Percentiles rank a stretch among this genome's conserved stretches.
Evolutionary conservation across 768 basidiomycete genomes (phyloP).

Genomic region (Boletus eberwhitei): DNA sequence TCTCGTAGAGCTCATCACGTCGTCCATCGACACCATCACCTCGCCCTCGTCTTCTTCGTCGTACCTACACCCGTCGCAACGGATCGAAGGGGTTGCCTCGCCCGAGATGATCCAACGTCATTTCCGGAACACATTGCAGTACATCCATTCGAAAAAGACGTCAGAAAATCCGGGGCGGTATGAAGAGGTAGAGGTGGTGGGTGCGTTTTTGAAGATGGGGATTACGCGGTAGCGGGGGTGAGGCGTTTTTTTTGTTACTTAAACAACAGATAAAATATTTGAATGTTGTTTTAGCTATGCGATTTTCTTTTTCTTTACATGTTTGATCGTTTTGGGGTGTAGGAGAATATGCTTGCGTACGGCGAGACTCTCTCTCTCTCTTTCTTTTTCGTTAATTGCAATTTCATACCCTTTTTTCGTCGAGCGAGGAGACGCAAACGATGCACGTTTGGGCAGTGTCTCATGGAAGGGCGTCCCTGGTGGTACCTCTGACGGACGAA

Average conservation of each 20-base stretch:
- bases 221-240: slow-evolving; percentile 45
- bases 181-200: slow-evolving; percentile 86
- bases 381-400: no score
- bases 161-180: slow-evolving; percentile 46
- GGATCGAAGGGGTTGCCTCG: slow-evolving; percentile 88
- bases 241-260: not conserved
- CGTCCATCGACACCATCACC: slow-evolving; percentile 88
- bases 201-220: slow-evolving; percentile 88
- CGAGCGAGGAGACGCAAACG: no score
- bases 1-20: slow-evolving; percentile 92
- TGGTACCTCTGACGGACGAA: no score
- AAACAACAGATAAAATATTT: no score
- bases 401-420: no score
- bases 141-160: slow-evolving; percentile 76
- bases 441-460: no score
- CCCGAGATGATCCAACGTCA: slow-evolving; percentile 93
- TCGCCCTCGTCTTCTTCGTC: slow-evolving; percentile 44
- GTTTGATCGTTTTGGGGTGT: no score
- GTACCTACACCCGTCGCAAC: slow-evolving; percentile 84
- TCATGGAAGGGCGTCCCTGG: no score
- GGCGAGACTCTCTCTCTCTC: no score
- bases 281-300: no score
- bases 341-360: no score
- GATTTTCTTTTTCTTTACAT: no score
- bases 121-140: slow-evolving; percentile 84